Evolutionary conservation across 2,329 filamentous ascomycete genomes (phyloP), one percentile per base, ranked within the genome.

Genomic region (Diaporthe capsici): DNA sequence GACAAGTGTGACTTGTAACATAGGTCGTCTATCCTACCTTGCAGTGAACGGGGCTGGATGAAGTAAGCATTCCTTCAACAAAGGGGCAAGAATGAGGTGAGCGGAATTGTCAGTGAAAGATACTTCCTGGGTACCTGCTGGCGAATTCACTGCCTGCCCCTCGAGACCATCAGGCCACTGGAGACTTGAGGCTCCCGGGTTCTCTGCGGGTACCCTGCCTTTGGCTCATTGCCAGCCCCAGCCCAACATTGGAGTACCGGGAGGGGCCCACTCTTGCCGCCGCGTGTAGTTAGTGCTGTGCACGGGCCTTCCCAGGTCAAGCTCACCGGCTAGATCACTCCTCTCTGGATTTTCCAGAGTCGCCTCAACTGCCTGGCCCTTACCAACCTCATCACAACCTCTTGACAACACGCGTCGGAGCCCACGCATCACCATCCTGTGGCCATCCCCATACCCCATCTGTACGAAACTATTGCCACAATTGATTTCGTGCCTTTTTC

Each of bases 341-440:
- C 75, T 58, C 61, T 76, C 61, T 73, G 58, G 75, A 76, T 74
- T 76, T 76, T 75, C 75, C 74, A 73, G 77, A 77, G 77, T 78
- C 72, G 77, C 78, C 77, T 78, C 75, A 63, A 71, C 57, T 61
- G 65, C 73, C 31, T 73, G 44, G 51, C 47, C 73, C 84, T 86
- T 85, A 85, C 82, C 82, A 80, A 82, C 81, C 55, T 74, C 75
- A 77, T 81, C 78, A 80, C 77, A 85, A 89, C 61, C 47, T 28
- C 70, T 70, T 87, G 86, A 85, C 83, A 84, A 85, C 86, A 86
- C 90, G 89, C 87, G 87, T 88, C 88, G 85, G 84, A 83, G 85
- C 86, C 86, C 86, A 85, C 84, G 84, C 84, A 81, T 81, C 77
- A 80, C 79, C 79, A 80, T 80, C 77, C 78, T 75, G 80, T 34